phyloP scores from a whole-genome alignment of 306 rosid genomes.

The Casuarina equisetifolia region DNA sequence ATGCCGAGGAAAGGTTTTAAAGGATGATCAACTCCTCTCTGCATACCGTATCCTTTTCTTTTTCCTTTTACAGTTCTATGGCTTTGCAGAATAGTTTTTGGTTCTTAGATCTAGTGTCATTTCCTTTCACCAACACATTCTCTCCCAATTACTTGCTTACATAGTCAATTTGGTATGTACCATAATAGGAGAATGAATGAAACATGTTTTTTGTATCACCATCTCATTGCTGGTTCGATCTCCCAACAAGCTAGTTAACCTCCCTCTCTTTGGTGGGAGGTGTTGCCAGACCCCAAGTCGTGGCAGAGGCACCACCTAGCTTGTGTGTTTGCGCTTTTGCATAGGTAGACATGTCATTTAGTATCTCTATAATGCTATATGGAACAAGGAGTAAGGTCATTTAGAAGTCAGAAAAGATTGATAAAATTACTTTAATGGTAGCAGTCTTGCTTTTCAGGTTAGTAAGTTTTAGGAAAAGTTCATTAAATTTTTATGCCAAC shows the following conservation, averaged over 20 bases:
- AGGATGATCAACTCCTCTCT: slow-evolving; percentile 66
- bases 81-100: background rate
- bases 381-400: background rate
- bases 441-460: slow-evolving; percentile 3
- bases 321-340: background rate
- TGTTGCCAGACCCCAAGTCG: background rate
- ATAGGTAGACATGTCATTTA: background rate
- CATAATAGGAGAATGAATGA: background rate
- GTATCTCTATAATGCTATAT: background rate
- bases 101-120: slow-evolving; percentile 5
- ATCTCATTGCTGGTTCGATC: background rate
- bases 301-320: background rate
- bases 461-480: background rate
- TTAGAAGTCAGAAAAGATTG: background rate
- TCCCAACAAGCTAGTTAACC: background rate
- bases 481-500: background rate
- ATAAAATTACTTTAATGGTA: background rate
- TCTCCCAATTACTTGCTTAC: background rate
- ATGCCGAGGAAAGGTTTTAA: slow-evolving; percentile 69
- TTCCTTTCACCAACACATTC: background rate
- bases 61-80: slow-evolving; percentile 8
- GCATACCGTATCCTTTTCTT: slow-evolving; percentile 64
- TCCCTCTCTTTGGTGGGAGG: background rate
- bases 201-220: background rate
- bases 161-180: background rate